These are phyloP conservation scores for Gossypium bickii DNA, from an alignment of 345 rosid genomes.

Conservation along the genomic window DNA sequence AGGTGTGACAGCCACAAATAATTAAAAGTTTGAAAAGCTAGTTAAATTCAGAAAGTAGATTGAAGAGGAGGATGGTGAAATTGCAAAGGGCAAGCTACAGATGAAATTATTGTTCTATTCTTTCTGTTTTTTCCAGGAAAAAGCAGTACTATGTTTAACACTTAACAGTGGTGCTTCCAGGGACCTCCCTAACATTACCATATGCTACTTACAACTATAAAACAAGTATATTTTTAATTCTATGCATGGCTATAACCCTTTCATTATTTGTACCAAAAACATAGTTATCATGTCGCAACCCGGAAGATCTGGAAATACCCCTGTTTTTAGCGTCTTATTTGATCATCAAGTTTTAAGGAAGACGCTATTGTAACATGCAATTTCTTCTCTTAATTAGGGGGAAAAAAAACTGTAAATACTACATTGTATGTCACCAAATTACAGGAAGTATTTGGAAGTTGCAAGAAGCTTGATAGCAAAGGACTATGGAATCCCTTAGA, in stretches of 20 bases:
- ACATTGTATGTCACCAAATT: not conserved
- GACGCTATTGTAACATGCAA: not conserved
- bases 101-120: no score
- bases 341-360: not conserved
- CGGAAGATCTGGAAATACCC: not conserved
- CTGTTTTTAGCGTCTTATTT: not conserved
- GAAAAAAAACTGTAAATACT: not conserved
- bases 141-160: no score
- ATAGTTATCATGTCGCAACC: not conserved
- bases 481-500: not conserved
- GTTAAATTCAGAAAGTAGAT: no score
- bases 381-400: not conserved
- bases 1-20: no score
- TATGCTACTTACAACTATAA: no score
- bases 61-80: no score
- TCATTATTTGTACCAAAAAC: not conserved
- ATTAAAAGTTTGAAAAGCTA: no score
- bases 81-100: no score
- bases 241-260: not conserved
- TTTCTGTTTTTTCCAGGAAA: no score
- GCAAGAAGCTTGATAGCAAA: conserved; percentile 1
- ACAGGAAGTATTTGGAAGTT: not conserved
- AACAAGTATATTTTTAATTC: no score
- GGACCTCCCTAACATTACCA: no score
- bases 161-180: no score